A percentile compares a stretch with the other conserved stretches of the same genome.
phyloP scores from a whole-genome alignment of 192 early-diverging fungal genomes.

The Rhizophagus clarus region DNA sequence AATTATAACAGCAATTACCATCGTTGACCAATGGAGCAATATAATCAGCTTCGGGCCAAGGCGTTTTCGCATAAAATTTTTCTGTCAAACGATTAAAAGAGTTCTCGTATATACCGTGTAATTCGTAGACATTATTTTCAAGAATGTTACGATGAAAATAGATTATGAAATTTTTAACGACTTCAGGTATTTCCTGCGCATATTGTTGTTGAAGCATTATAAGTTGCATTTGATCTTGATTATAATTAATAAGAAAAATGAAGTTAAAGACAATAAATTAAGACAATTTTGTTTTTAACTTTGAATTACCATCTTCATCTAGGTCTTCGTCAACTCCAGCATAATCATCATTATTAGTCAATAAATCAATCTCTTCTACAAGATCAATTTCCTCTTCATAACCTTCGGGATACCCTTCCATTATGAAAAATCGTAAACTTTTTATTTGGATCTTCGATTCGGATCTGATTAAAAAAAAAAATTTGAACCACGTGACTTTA shows the following conservation, averaged over 20 bases:
- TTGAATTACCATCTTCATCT: constrained; percentile 39
- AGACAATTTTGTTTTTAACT: not conserved
- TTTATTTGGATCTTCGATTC: too few relatives aligned
- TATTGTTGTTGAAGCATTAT: constrained; percentile 38
- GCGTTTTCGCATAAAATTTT: constrained; percentile 83
- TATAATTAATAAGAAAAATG: not conserved
- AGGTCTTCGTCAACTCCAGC: constrained; percentile 51
- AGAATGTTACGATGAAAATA: constrained; percentile 79
- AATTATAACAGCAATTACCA: constrained; percentile 49
- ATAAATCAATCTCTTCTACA: constrained; percentile 4
- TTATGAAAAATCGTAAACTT: too few relatives aligned
- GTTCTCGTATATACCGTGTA: constrained; percentile 86
- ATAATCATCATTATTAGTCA: constrained; percentile 19
- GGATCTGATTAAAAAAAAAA: too few relatives aligned
- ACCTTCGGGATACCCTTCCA: constrained; percentile 1
- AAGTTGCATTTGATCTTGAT: constrained; percentile 24
- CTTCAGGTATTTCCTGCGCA: constrained; percentile 73
- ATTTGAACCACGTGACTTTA: too few relatives aligned
- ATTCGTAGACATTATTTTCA: constrained; percentile 82
- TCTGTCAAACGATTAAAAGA: constrained; percentile 91
- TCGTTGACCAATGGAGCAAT: constrained; percentile 82
- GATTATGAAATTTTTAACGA: constrained; percentile 81
- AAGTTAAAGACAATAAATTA: not conserved
- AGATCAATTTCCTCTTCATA: constrained; percentile 26
- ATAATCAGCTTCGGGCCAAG: constrained; percentile 88